A percentile compares a stretch with the other conserved stretches of the same genome.
Conservation (phyloP, 2,329 filamentous ascomycete genomes). For the Huntiella decipiens region DNA sequence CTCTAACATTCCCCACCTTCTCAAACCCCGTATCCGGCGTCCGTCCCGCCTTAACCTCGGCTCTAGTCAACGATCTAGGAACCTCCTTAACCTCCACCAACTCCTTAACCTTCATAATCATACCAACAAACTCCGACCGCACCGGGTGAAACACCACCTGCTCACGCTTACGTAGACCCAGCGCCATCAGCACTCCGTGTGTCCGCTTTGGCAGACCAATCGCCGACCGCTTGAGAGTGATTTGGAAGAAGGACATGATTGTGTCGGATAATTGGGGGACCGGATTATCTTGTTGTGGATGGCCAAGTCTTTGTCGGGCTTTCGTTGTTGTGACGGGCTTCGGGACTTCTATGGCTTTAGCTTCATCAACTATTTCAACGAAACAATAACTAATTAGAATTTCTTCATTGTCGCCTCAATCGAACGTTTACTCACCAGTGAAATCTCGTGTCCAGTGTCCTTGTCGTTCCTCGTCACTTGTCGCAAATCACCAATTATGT, state of each 20-base stretch:
- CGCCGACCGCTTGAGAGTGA: slow-evolving; percentile 73
- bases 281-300: background rate
- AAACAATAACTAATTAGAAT: no score
- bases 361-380: no score
- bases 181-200: slow-evolving; percentile 61
- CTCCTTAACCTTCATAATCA: slow-evolving; percentile 90
- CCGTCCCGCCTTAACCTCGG: slow-evolving; percentile 51
- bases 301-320: no score
- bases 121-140: slow-evolving; percentile 60
- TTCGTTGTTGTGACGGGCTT: no score
- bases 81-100: slow-evolving; percentile 70
- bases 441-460: no score
- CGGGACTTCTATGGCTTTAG: no score
- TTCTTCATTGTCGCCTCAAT: background rate
- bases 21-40: slow-evolving; percentile 66
- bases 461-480: background rate
- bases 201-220: slow-evolving; percentile 74
- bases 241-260: slow-evolving; percentile 65
- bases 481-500: background rate
- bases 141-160: slow-evolving; percentile 82
- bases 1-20: slow-evolving; percentile 38
- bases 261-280: no score
- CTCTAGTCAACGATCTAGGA: slow-evolving; percentile 39
- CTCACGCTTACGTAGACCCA: slow-evolving; percentile 70
- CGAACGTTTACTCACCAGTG: background rate